Percentiles rank a stretch among this genome's conserved stretches.
Conservation (phyloP, 2,329 filamentous ascomycete species). For the Fusarium staphyleae region DNA sequence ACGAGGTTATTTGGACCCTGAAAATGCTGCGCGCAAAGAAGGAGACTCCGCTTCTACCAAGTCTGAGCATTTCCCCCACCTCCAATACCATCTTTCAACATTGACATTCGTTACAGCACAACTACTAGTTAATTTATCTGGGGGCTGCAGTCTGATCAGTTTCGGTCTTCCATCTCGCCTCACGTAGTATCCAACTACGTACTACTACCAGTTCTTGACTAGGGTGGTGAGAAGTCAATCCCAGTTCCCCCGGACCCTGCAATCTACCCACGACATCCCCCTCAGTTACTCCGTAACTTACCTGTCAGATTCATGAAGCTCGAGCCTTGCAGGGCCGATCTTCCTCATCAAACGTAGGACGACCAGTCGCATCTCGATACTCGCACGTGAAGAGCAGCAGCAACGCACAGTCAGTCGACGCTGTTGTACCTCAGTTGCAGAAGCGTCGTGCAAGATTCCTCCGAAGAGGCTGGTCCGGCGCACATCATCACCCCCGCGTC, state of each 20-base stretch:
- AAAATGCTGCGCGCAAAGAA: too few relatives aligned
- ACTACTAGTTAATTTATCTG: too few relatives aligned
- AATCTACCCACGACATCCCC: slow-evolving; percentile 2
- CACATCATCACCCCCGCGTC: slow-evolving; percentile 25
- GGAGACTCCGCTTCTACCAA: too few relatives aligned
- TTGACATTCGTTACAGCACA: too few relatives aligned
- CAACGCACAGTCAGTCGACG: not conserved
- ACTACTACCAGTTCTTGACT: not conserved
- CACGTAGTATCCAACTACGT: not conserved
- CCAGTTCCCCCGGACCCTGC: slow-evolving; percentile 24
- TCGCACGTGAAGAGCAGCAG: slow-evolving; percentile 1
- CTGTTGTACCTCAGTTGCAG: not conserved
- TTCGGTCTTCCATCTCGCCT: not conserved
- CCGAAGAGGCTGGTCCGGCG: slow-evolving; percentile 13
- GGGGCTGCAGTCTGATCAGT: not conserved
- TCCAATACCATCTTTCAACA: too few relatives aligned
- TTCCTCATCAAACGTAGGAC: not conserved
- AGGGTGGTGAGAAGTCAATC: slow-evolving; percentile 12
- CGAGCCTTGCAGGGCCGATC: slow-evolving; percentile 4
- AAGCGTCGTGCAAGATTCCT: slow-evolving; percentile 3
- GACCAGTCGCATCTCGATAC: not conserved
- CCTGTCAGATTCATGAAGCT: slow-evolving; percentile 17
- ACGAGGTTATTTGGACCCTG: too few relatives aligned
- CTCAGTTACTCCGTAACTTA: not conserved
- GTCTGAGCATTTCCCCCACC: too few relatives aligned